A percentile compares a stretch with the other conserved stretches of the same genome.
Evolutionary conservation across 2,329 filamentous ascomycete species (phyloP).

Genomic region (Mycogone perniciosa): DNA sequence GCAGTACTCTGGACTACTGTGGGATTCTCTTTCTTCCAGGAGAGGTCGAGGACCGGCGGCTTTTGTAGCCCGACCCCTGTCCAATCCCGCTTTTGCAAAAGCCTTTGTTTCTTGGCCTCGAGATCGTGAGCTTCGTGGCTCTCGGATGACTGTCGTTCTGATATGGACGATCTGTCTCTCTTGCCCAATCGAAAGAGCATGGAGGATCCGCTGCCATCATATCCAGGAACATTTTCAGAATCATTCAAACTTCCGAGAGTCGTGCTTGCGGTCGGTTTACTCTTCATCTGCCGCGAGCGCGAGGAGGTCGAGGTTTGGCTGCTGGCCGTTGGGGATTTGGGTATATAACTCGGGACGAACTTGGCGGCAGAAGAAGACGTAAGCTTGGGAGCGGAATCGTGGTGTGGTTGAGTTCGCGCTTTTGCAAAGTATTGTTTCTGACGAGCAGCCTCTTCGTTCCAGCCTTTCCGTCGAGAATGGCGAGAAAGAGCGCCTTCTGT

Average conservation of each 20-base stretch:
- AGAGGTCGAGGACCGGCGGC: conserved; percentile 18
- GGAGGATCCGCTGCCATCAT: neutral
- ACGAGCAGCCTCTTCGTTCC: conserved; percentile 26
- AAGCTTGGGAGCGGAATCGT: neutral
- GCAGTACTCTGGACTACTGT: neutral
- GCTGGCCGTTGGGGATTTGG: neutral
- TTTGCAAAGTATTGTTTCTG: conserved; percentile 36
- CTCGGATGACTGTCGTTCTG: neutral
- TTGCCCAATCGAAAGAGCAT: neutral
- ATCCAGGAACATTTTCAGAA: too few species aligned
- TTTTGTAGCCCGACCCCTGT: conserved; percentile 27
- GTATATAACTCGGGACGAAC: conserved; percentile 25
- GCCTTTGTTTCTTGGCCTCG: conserved; percentile 19
- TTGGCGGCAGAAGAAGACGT: neutral
- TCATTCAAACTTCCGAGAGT: neutral
- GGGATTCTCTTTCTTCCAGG: conserved; percentile 1
- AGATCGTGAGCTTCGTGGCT: conserved; percentile 10
- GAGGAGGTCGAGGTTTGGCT: neutral
- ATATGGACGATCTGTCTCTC: neutral
- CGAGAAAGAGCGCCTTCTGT: conserved; percentile 33
- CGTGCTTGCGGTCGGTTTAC: neutral
- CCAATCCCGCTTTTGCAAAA: conserved; percentile 26
- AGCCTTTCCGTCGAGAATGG: conserved; percentile 28
- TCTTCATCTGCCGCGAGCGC: neutral
- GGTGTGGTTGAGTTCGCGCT: conserved; percentile 21